phyloP scores from a whole-genome alignment of 2,329 filamentous ascomycete genomes.

The Plenodomus lindquistii region DNA sequence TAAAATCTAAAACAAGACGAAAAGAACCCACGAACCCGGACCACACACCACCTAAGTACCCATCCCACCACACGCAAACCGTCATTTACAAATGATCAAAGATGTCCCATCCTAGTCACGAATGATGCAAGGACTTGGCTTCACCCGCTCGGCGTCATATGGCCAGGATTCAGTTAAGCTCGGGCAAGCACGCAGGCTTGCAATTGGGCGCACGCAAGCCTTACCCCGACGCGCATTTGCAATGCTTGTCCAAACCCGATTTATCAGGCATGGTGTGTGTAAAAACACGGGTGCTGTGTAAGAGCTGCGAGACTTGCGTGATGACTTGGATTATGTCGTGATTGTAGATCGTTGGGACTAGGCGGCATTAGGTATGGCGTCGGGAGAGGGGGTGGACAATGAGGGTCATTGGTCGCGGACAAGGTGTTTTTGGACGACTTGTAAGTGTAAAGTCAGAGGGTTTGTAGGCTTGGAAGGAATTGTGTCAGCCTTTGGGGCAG shows the following conservation, averaged over 20 bases:
- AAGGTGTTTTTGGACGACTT: no score
- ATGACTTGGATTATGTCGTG: conserved; percentile 31
- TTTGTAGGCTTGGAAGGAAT: no score
- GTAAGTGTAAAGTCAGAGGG: no score
- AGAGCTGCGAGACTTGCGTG: neutral
- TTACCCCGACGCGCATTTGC: conserved; percentile 11
- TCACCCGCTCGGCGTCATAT: conserved; percentile 12
- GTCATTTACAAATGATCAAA: no score
- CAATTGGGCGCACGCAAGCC: conserved; percentile 23
- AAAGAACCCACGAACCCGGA: neutral
- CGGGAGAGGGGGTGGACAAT: no score
- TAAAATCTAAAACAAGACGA: neutral
- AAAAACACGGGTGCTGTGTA: neutral
- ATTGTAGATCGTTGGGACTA: conserved; percentile 27
- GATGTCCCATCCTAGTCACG: neutral
- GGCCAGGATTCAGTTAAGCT: conserved; percentile 4
- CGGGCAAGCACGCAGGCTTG: conserved; percentile 2
- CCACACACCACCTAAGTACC: conserved; percentile 1
- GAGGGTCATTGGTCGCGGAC: no score
- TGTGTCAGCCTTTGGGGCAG: no score
- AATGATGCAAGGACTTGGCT: conserved; percentile 41
- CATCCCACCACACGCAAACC: conserved; percentile 2
- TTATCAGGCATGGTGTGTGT: conserved; percentile 5
- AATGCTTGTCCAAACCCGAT: conserved; percentile 9
- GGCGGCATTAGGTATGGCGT: neutral